Percentiles rank a stretch among this genome's conserved stretches.
These are phyloP conservation scores for Diaporthe vexans DNA, from an alignment of 2,329 filamentous ascomycete species.

Conservation along the genomic window DNA sequence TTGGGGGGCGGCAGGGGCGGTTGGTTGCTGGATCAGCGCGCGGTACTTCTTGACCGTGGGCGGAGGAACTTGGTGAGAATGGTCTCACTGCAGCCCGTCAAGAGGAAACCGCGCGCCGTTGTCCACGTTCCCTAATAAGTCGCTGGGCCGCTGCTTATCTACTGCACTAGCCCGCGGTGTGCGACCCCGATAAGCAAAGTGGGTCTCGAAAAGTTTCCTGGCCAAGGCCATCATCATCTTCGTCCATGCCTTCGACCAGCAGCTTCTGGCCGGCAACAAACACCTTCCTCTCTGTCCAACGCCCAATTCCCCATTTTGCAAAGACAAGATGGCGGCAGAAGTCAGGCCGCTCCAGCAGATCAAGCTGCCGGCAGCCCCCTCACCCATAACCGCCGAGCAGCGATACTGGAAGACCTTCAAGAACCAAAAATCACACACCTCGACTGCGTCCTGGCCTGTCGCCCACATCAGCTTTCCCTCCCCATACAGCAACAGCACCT, in stretches of 20 bases:
- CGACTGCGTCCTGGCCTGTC: conserved; percentile 89
- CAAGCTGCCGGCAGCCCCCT: conserved; percentile 86
- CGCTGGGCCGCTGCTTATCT: background rate
- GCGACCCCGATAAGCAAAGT: conserved; percentile 29
- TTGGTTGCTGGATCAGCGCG: background rate
- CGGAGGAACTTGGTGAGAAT: too few relatives aligned
- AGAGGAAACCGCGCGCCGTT: too few relatives aligned
- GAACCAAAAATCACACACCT: conserved; percentile 90
- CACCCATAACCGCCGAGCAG: conserved; percentile 90
- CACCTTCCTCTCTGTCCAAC: background rate
- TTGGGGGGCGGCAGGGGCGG: too few relatives aligned
- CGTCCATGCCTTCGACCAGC: background rate
- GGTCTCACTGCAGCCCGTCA: too few relatives aligned
- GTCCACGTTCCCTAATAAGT: background rate
- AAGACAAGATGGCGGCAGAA: conserved; percentile 83
- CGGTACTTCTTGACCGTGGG: background rate
- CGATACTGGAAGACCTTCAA: conserved; percentile 97
- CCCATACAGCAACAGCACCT: conserved; percentile 56
- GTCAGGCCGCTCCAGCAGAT: conserved; percentile 84
- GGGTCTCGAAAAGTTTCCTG: conserved; percentile 41
- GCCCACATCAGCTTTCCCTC: conserved; percentile 87
- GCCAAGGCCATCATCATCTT: conserved; percentile 9
- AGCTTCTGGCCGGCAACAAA: background rate
- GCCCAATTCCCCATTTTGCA: conserved; percentile 43
- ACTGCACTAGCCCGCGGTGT: background rate